Evolutionary conservation across 768 basidiomycete genomes (phyloP), one percentile per base, ranked within the genome.

Genomic region (Krasilnikovozyma curviuscula): DNA sequence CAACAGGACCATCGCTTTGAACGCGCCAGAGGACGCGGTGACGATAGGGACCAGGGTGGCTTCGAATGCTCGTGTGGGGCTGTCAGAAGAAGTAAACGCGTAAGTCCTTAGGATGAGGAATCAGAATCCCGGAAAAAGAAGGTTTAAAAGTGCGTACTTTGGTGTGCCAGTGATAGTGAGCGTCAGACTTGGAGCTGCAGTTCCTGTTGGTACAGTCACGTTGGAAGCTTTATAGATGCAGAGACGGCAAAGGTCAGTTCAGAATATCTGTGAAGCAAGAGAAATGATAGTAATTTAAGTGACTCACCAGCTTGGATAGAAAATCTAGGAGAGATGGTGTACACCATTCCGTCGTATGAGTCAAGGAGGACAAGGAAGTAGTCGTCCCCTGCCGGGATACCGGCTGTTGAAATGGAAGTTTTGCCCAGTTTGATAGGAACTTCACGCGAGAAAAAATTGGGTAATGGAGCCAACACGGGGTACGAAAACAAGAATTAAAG

Each of bases 121-220:
- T 16, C 7, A 29, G 24, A n/a, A 13, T 19, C 21, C 18, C 10
- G 29, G 2, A 6, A 30, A 25, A 38, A 1, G 35, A n/a, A 30
- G 46, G 24, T 19, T 3, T 14, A 25, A 35, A 28, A 10, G 4
- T 3, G 29, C 47, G 12, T 18, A 48, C 47, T 52, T 25, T 7
- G 50, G 50, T 2, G 50, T 21, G 27, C 50, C 50, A 13, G 50
- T 52, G 45, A 52, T 43, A 18, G 50, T 52, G 45, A 52, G 46
- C 7, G 50, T 52, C 27, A 52, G 31, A 5, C 40, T 23, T 13
- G 50, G 45, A 3, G 33, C 23, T 37, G 18, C 4, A 25, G 48
- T 35, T 7, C 45, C 43, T 3, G 50, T 52, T 19, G 50, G 48
- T 27, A 28, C 44, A 23, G 50, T 52, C 32, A 41, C 43, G 28